Conservation (phyloP, 2,329 filamentous ascomycete species). For the Sphaerulina vaccinii region DNA sequence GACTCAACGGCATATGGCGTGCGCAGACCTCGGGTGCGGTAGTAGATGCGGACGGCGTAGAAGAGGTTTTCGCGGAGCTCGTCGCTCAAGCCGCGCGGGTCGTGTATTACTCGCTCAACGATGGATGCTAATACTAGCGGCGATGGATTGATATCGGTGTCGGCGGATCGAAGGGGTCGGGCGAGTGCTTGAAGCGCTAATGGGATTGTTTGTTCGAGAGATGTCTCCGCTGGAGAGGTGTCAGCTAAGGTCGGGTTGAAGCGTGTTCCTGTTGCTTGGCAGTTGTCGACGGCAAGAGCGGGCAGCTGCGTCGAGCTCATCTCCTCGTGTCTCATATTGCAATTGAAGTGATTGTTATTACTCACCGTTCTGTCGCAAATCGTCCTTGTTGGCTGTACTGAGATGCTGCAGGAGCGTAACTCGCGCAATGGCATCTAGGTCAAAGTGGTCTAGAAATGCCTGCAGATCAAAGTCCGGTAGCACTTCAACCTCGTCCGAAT, state of each 20-base stretch:
- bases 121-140: slow-evolving; percentile 73
- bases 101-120: slow-evolving; percentile 81
- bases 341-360: no score
- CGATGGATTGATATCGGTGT: slow-evolving; percentile 64
- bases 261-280: no score
- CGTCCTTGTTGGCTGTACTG: slow-evolving; percentile 74
- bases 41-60: slow-evolving; percentile 67
- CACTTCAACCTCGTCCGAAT: slow-evolving; percentile 84
- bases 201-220: slow-evolving; percentile 75
- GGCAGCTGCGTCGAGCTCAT: slow-evolving; percentile 7
- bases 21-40: slow-evolving; percentile 61
- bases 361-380: slow-evolving; percentile 84
- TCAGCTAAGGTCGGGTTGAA: slow-evolving; percentile 21
- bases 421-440: slow-evolving; percentile 83
- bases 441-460: slow-evolving; percentile 94
- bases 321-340: background rate
- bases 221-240: slow-evolving; percentile 72
- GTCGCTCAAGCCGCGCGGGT: slow-evolving; percentile 81
- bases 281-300: slow-evolving; percentile 4
- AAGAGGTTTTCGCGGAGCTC: slow-evolving; percentile 67
- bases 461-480: slow-evolving; percentile 97
- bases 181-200: slow-evolving; percentile 75
- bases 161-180: slow-evolving; percentile 40
- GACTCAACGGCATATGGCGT: slow-evolving; percentile 70
- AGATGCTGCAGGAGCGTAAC: slow-evolving; percentile 85